phyloP scores from a whole-genome alignment of 805 yeast genomes.

The Cyberlindnera suaveolens region DNA sequence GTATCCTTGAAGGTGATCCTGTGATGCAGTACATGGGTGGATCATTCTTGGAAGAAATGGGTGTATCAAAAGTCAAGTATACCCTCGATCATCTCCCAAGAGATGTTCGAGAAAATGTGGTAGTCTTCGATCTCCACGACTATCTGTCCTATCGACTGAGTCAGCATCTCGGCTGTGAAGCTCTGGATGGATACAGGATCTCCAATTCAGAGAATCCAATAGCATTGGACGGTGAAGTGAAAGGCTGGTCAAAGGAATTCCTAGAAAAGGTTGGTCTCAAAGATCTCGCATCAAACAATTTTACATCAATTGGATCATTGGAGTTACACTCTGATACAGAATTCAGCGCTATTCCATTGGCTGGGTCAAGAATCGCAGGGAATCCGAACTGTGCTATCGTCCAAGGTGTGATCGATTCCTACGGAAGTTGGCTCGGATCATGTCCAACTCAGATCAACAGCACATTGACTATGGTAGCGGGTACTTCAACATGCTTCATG shows the following conservation, averaged over 20 bases:
- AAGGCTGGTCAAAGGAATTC: constrained; percentile 41
- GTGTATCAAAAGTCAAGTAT: constrained; percentile 44
- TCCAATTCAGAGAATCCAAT: constrained; percentile 14
- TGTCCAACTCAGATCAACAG: constrained; percentile 19
- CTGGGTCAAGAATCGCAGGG: constrained; percentile 27
- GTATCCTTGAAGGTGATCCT: constrained; percentile 8
- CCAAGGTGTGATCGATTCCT: constrained; percentile 55
- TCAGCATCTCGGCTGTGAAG: not conserved
- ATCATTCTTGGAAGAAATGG: constrained; percentile 50
- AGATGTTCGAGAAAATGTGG: constrained; percentile 19
- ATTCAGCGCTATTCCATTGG: constrained; percentile 18
- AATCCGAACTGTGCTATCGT: constrained; percentile 18
- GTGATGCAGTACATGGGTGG: constrained; percentile 33
- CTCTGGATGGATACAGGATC: constrained; percentile 6
- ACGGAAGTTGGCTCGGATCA: constrained; percentile 46
- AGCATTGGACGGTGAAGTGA: constrained; percentile 53
- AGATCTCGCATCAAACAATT: constrained; percentile 7
- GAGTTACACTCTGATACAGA: constrained; percentile 11
- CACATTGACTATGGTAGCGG: constrained; percentile 48
- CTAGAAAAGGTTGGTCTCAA: constrained; percentile 21
- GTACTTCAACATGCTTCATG: constrained; percentile 55
- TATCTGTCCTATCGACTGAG: constrained; percentile 29
- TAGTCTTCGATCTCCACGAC: constrained; percentile 48
- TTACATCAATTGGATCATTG: constrained; percentile 26
- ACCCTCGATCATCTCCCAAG: constrained; percentile 25